Evolutionary conservation across 768 basidiomycete genomes (phyloP), one percentile per base, ranked within the genome.

Genomic region (Hortiboletus flavorubellus): DNA sequence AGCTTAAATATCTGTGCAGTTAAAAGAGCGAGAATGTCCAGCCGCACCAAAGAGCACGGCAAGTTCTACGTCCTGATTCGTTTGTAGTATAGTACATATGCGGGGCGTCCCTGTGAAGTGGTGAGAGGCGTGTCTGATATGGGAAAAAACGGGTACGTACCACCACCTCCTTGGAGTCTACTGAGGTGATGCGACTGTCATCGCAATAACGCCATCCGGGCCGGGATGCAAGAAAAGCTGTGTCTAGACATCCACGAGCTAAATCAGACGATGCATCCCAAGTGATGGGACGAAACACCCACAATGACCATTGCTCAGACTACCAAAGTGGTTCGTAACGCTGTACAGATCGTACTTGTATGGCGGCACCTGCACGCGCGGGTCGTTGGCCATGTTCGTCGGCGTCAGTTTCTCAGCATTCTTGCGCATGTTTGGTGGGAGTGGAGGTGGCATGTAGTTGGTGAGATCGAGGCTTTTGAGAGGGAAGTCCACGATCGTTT

Each of bases 291-390:
- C 10, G 29, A 29, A 47, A 46, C 16, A 79, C 93, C 73, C 63
- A 97, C 97, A 99, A 72, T 99, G 97, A 0, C 97, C 97, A 66
- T 91, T 92, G 64, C 87, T 93, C 51, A 99, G 73, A 67, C 86
- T 96, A 2, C 97, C 97, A 70, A 86, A 92, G 73, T 99, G 97
- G 70, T 98, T 98, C 54, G 92, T 96, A 40, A 98, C 94, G 10
- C 80, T 95, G 66, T 97, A 98, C 59, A 98, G 73, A 64, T 99
- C 96, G 68, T 98, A 99, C 60, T 76, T 81, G 69, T 92, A 98
- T 2, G 93, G 93, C 21, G 91, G 92, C n/a, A 85, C 66, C 71
- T 94, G 91, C 16, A 82, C 77, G 18, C 91, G 78, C 1, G 93
- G 90, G 68, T 94, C 94, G 18, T 89, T 85, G 74, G 63, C 39